Evolutionary conservation across 345 rosid species (phyloP), one percentile per base, ranked within the genome.

Genomic region (Jatropha curcas): DNA sequence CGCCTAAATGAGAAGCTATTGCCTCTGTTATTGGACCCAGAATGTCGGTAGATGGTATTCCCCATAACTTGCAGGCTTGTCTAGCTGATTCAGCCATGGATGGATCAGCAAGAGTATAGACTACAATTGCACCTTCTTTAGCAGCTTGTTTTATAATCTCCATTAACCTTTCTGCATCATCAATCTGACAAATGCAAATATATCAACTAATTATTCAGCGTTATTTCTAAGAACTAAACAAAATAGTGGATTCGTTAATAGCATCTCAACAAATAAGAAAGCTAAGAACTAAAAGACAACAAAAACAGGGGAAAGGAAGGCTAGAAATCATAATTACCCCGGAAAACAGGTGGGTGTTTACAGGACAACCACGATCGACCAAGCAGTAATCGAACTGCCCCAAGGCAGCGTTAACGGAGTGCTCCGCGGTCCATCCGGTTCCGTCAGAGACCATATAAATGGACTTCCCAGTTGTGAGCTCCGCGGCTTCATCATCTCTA

Each of bases 391-490:
- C 97, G 76, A 94, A 94, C 79, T 92, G 97, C 0, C 98, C 97
- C 81, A 94, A 76, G 22, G 97, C 97, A 16, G 97, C 97, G 82
- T 60, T 87, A 62, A 94, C 92, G 77, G 93, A 82, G 72, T 90
- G 92, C 78, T 92, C 97, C 72, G 82, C 96, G 81, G 97, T 94
- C 98, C 98, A 94, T 22, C 97, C 96, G 50, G 97, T 94, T 72
- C 97, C 98, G 83, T 94, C 98, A 46, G 98, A 92, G 1, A 90
- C 88, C 88, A 94, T 87, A 63, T 88, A 91, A 72, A 92, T 90
- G 22, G 93, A 83, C 82, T 94, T 90, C 46, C 79, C 93, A 37
- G 60, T 67, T 46, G 67, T 52, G 53, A 25, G 16, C 55, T 78
- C 86, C 68, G 58, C 73, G 28, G 35, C 24, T 48, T 80, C 85